Evolutionary conservation across 306 rosid species (phyloP).

Genomic region (Gastrolobium bilobum): DNA sequence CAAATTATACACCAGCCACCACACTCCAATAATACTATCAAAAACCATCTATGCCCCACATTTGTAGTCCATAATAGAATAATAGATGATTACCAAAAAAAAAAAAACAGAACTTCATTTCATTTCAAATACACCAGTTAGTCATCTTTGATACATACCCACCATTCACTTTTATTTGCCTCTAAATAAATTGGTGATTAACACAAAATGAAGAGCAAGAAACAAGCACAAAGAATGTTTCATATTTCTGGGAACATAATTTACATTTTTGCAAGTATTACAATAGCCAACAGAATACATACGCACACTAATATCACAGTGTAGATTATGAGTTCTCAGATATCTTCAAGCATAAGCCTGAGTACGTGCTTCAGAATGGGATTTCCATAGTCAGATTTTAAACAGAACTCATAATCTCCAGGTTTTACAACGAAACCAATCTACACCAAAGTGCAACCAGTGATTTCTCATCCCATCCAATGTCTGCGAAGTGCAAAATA

Average conservation of each 20-base stretch:
- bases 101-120: constrained; percentile 2
- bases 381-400: background rate
- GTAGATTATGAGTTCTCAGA: constrained; percentile 9
- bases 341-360: background rate
- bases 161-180: background rate
- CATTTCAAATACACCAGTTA: background rate
- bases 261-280: background rate
- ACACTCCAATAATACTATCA: constrained; percentile 5
- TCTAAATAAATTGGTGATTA: background rate
- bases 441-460: background rate
- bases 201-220: background rate
- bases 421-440: constrained; percentile 1
- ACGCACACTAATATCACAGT: background rate
- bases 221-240: constrained; percentile 1
- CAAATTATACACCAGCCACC: background rate
- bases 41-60: constrained; percentile 12
- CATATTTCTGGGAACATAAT: background rate
- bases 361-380: background rate
- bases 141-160: background rate
- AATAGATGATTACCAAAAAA: background rate
- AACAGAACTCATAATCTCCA: background rate
- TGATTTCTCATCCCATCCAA: constrained; percentile 3
- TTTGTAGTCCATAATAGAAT: background rate
- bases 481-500: background rate
- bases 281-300: background rate